Base-by-base conservation (phyloP, 352 stramenopile species). In the Pythium scleroteichum region DNA sequence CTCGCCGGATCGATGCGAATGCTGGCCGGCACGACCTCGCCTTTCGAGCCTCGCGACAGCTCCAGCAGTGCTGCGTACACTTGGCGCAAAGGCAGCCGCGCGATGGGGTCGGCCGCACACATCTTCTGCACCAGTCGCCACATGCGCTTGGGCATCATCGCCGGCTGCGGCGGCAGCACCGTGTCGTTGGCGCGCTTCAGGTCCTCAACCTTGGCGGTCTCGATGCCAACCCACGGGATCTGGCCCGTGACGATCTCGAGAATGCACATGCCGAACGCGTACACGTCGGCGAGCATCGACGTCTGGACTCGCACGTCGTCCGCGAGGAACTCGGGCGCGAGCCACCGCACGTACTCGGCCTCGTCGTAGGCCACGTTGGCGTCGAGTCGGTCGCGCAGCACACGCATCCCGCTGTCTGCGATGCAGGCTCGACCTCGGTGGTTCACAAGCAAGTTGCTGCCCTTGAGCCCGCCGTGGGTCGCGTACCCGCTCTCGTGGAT, bases 191-290 rank as follows among this genome's bases (percentile, higher is more conserved):
- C 29, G 2, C n/a, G 62, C 63, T 91, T 91, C 9, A 88, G 67
- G 19, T 72, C 76, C 14, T 70, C 69, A 29, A 91, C 75, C 49
- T 84, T 76, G 0, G 64, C 22, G 10, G 73, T 60, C n/a, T 83
- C 73, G 39, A 87, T 50, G 1, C 49, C 68, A 13, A 42, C 60
- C 82, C 82, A 93, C 0, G 83, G 83, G 0, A 77, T 56, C 10
- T 75, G 68, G 0, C 68, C 65, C 1, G 81, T 88, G 24, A 90
- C 58, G 1, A 78, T 73, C 39, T 93, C 81, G 7, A 89, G n/a
- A 23, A 91, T 88, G 40, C 76, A 89, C 81, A 93, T 89, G n/a
- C 83, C 83, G 35, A 91, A 82, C 13, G 79, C 76, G 58, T 88
- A 93, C 38, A 91, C 72, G 50, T 93, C 81, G 0, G 71, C 76